Percentiles rank a stretch among this genome's conserved stretches.
These are phyloP conservation scores for Fraxinus ornus DNA, from an alignment of 305 asterid genomes.

Conservation along the genomic window DNA sequence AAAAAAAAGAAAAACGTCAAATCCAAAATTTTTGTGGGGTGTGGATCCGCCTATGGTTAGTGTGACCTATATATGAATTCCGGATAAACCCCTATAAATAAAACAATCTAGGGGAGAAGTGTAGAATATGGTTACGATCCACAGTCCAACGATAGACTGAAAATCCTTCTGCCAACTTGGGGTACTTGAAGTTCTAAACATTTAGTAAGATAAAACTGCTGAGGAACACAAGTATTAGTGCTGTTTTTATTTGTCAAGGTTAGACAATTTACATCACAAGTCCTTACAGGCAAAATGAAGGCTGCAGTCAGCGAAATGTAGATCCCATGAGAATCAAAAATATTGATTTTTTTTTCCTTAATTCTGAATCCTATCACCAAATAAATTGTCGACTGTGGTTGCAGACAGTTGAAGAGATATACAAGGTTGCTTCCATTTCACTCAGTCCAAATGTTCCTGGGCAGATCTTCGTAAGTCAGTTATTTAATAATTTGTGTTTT, in stretches of 20 bases:
- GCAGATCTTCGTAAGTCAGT: slow-evolving; percentile 81
- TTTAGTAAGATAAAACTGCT: background rate
- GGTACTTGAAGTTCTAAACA: background rate
- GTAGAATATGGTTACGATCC: background rate
- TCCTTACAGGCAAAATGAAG: background rate
- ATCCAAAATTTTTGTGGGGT: no score
- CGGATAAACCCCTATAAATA: background rate
- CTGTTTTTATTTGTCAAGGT: background rate
- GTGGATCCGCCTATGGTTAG: background rate
- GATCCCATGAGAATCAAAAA: background rate
- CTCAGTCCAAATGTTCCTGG: slow-evolving; percentile 98
- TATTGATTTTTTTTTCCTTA: background rate
- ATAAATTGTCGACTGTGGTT: slow-evolving; percentile 19
- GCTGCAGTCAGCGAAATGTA: background rate
- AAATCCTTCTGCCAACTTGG: background rate
- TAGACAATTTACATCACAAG: background rate
- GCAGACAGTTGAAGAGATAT: slow-evolving; percentile 96
- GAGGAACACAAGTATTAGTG: background rate
- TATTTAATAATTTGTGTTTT: background rate
- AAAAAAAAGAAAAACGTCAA: no score
- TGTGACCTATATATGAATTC: background rate
- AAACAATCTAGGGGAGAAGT: background rate
- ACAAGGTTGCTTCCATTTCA: slow-evolving; percentile 93
- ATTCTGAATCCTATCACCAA: background rate
- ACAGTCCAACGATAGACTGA: background rate